These are phyloP conservation scores for Phialemonium atrogriseum DNA, from an alignment of 2,329 filamentous ascomycete genomes.

Conservation along the genomic window DNA sequence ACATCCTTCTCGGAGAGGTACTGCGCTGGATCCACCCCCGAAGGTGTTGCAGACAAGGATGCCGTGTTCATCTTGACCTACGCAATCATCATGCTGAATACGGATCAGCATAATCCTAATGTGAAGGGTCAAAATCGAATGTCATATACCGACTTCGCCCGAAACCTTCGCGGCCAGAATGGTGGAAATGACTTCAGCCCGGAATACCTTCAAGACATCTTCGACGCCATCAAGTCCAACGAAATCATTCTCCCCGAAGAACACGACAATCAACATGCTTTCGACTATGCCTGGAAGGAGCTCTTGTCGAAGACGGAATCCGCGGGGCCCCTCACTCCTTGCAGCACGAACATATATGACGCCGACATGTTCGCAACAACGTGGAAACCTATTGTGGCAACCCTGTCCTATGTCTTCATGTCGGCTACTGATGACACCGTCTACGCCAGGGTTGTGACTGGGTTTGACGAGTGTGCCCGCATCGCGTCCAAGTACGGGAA, in stretches of 20 bases:
- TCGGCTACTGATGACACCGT: constrained; percentile 95
- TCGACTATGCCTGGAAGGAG: constrained; percentile 97
- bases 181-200: constrained; percentile 73
- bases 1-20: constrained; percentile 83
- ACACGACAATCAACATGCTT: constrained; percentile 92
- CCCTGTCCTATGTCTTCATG: constrained; percentile 97
- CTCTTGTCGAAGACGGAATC: constrained; percentile 76
- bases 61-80: constrained; percentile 87
- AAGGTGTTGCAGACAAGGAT: constrained; percentile 76
- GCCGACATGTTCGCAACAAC: constrained; percentile 96
- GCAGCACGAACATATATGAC: constrained; percentile 90
- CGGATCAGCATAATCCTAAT: constrained; percentile 93
- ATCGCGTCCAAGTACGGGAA: constrained; percentile 81
- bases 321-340: constrained; percentile 65
- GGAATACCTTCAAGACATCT: constrained; percentile 80
- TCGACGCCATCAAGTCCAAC: constrained; percentile 80
- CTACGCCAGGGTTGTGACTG: constrained; percentile 85
- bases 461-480: constrained; percentile 91
- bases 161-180: constrained; percentile 87
- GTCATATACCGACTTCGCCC: constrained; percentile 73
- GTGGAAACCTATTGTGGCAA: constrained; percentile 92
- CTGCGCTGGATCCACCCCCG: constrained; percentile 58
- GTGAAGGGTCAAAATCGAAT: constrained; percentile 73
- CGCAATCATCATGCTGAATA: constrained; percentile 96
- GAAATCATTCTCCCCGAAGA: constrained; percentile 97